A percentile compares a stretch with the other conserved stretches of the same genome.
Evolutionary conservation across 2,329 filamentous ascomycete genomes (phyloP).

Genomic region (Talaromyces sp.): DNA sequence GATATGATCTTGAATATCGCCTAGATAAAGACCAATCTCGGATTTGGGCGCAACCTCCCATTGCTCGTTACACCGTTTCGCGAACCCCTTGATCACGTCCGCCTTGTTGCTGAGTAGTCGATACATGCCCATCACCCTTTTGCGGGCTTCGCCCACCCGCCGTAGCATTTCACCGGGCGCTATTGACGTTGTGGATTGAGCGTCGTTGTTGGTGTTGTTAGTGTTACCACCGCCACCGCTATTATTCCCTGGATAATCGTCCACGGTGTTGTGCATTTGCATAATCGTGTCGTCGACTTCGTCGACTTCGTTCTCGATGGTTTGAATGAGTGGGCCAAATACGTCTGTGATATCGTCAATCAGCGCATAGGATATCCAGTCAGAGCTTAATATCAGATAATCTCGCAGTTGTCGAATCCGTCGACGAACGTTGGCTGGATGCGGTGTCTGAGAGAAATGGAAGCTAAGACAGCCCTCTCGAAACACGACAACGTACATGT

Average conservation of each 20-base stretch:
- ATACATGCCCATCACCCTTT: slow-evolving; percentile 96
- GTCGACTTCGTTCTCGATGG: slow-evolving; percentile 93
- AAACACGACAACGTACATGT: slow-evolving; percentile 97
- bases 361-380: slow-evolving; percentile 98
- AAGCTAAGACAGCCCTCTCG: slow-evolving; percentile 92
- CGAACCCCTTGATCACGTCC: slow-evolving; percentile 98
- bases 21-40: slow-evolving; percentile 94
- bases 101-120: slow-evolving; percentile 92
- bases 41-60: slow-evolving; percentile 94
- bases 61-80: slow-evolving; percentile 95
- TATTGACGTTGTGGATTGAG: slow-evolving; percentile 33
- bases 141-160: slow-evolving; percentile 86
- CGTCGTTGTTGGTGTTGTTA: slow-evolving; percentile 29
- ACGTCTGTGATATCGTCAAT: slow-evolving; percentile 98
- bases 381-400: slow-evolving; percentile 84
- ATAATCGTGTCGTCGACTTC: slow-evolving; percentile 93
- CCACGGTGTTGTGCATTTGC: slow-evolving; percentile 60
- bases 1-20: slow-evolving; percentile 98
- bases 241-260: slow-evolving; percentile 37
- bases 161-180: slow-evolving; percentile 77
- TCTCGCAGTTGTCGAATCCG: slow-evolving; percentile 90
- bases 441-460: slow-evolving; percentile 93
- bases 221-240: slow-evolving; percentile 26
- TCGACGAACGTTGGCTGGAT: slow-evolving; percentile 90
- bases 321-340: slow-evolving; percentile 85